Evolutionary conservation across 2,329 filamentous ascomycete species (phyloP).

Genomic region (Penicillium griseofulvum): DNA sequence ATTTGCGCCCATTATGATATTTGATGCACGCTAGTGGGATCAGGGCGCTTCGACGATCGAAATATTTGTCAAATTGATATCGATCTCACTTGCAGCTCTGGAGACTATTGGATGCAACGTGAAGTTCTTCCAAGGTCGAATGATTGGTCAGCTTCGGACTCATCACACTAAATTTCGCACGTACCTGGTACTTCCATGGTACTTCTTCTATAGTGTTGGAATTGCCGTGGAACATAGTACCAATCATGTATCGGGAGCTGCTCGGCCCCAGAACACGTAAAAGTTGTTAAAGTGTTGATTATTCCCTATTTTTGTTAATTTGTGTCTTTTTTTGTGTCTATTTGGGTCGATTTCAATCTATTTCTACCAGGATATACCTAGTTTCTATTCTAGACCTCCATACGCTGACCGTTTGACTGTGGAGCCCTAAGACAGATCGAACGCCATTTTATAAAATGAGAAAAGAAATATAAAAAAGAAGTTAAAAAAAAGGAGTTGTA

Average conservation of each 20-base stretch:
- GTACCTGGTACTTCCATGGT: neutral
- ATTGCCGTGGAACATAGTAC: neutral
- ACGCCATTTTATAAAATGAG: neutral
- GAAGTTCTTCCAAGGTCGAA: neutral
- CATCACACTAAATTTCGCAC: neutral
- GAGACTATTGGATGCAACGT: neutral
- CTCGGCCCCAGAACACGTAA: neutral
- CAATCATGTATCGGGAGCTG: neutral
- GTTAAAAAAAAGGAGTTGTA: neutral
- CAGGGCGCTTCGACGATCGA: neutral
- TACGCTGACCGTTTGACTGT: neutral
- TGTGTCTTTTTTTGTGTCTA: neutral
- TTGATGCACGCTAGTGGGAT: neutral
- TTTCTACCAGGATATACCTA: neutral
- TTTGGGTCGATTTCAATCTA: too few species aligned
- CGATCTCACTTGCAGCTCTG: neutral
- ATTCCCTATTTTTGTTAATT: neutral
- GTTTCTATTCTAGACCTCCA: neutral
- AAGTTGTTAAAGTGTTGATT: neutral
- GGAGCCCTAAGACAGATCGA: conserved; percentile 1
- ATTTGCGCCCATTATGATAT: neutral
- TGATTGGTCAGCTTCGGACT: conserved; percentile 6
- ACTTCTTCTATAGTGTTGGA: neutral
- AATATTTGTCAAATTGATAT: neutral
- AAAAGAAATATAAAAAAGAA: neutral